These are phyloP conservation scores for Fusarium sp. DNA, from an alignment of 2,329 filamentous ascomycete genomes.

Conservation along the genomic window DNA sequence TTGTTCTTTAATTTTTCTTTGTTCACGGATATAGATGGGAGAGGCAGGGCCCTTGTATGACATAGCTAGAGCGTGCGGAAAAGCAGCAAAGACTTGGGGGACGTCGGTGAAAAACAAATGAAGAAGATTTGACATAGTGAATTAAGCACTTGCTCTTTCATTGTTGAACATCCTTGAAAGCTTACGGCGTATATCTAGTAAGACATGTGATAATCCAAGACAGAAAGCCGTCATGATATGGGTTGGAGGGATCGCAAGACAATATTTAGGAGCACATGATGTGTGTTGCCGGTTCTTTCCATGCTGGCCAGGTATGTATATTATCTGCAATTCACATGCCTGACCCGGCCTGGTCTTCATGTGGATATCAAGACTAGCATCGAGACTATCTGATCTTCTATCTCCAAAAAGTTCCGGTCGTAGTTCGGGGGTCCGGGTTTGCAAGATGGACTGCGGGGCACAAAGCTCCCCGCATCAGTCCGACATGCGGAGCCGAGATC, in stretches of 20 bases:
- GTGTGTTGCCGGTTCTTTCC: background rate
- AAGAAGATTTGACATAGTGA: conserved; percentile 21
- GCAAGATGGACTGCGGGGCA: conserved; percentile 31
- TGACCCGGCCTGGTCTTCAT: background rate
- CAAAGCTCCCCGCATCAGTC: conserved; percentile 33
- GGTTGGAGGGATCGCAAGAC: background rate
- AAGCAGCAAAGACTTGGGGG: conserved; percentile 26
- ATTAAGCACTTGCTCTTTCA: conserved; percentile 10
- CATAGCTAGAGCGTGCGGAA: conserved; percentile 41
- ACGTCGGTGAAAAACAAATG: conserved; percentile 12
- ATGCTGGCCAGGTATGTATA: background rate
- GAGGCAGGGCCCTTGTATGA: conserved; percentile 41
- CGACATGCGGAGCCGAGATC: conserved; percentile 32
- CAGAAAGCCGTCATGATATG: background rate
- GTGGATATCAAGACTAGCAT: conserved; percentile 29
- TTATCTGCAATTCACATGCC: background rate
- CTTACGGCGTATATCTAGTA: background rate
- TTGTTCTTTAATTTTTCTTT: conserved; percentile 40
- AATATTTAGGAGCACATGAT: background rate
- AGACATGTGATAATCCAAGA: background rate
- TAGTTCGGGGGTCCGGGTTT: conserved; percentile 33
- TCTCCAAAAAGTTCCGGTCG: conserved; percentile 16
- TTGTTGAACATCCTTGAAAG: background rate
- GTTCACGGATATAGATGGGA: conserved; percentile 41
- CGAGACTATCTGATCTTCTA: background rate